phyloP scores from a whole-genome alignment of 1,284 basidiomycete species.

The Ustilago trichophora region DNA sequence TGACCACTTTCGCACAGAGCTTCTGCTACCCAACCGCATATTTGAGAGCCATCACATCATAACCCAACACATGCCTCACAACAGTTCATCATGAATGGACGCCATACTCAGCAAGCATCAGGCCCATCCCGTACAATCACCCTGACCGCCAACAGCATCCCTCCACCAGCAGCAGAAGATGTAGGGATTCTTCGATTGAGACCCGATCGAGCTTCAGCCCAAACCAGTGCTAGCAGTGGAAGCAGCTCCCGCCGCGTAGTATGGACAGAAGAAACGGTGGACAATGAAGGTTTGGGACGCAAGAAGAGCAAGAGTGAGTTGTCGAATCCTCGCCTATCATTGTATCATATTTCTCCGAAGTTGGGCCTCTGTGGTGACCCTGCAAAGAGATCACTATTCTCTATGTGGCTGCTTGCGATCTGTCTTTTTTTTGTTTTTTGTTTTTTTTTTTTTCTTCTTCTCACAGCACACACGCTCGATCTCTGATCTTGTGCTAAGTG shows the following conservation, averaged over 20 bases:
- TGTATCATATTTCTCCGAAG: too few relatives aligned
- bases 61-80: too few relatives aligned
- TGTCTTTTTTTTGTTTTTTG: not conserved
- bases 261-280: constrained; percentile 60
- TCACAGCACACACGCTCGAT: too few relatives aligned
- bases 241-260: too few relatives aligned
- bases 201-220: not conserved
- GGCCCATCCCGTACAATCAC: constrained; percentile 19
- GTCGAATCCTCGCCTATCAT: too few relatives aligned
- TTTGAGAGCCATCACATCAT: too few relatives aligned
- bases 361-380: too few relatives aligned
- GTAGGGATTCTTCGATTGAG: constrained; percentile 20
- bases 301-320: constrained; percentile 63
- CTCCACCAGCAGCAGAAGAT: not conserved
- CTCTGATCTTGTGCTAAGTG: too few relatives aligned
- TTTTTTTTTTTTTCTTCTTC: not conserved
- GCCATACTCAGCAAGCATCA: not conserved
- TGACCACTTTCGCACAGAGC: not conserved
- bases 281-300: constrained; percentile 59
- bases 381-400: too few relatives aligned
- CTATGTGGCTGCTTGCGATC: not conserved
- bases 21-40: too few relatives aligned
- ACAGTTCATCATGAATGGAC: constrained; percentile 1
- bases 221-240: constrained; percentile 7
- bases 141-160: not conserved